Evolutionary conservation across 257 asterid species (phyloP), one percentile per base, ranked within the genome.

Genomic region (Mentha longifolia): DNA sequence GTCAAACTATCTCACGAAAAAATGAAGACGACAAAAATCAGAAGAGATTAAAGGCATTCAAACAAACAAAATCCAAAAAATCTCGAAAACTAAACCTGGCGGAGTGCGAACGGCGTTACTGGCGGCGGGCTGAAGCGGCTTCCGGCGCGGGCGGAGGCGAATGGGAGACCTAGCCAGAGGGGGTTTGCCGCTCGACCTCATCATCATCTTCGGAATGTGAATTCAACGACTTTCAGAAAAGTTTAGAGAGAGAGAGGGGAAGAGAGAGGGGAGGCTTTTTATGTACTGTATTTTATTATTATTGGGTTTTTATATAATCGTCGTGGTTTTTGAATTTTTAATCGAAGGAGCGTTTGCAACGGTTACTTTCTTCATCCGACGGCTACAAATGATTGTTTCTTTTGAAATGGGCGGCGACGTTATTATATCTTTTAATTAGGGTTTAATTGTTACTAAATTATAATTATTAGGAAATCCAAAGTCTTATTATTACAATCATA

Each of bases 81-180:
- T 20, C 9, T 55, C 17, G 20, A 49, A 70, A 77, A 65, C 8
- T 5, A 35, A 35, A 89, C 95, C 97, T 55, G 98, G 91, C 22
- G 90, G 87, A 9, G 88, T 80, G 58, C 70, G 87, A 58, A 37
- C 19, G 63, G 68, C 42, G 73, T 52, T 31, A 72, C 65, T 74
- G 47, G 6, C 67, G 28, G 82, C 70, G 30, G 97, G 82, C 65
- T 81, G 95, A 73, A 85, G 91, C 22, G 84, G 61, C 19, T 75
- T 75, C 12, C 88, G 88, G 35, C 92, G 87, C 46, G 92, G 55
- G 1, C 97, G 92, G 63, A 82, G 87, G 22, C 95, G 82, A 28
- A 89, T 78, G 31, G 97, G 99, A 59, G 99, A 91, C 83, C 96
- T 84, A 2, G 95, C 86, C 6, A 91, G 97, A 20, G 99, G 99